These are phyloP conservation scores for Suillus luteus DNA, from an alignment of 768 basidiomycete genomes.

Conservation along the genomic window DNA sequence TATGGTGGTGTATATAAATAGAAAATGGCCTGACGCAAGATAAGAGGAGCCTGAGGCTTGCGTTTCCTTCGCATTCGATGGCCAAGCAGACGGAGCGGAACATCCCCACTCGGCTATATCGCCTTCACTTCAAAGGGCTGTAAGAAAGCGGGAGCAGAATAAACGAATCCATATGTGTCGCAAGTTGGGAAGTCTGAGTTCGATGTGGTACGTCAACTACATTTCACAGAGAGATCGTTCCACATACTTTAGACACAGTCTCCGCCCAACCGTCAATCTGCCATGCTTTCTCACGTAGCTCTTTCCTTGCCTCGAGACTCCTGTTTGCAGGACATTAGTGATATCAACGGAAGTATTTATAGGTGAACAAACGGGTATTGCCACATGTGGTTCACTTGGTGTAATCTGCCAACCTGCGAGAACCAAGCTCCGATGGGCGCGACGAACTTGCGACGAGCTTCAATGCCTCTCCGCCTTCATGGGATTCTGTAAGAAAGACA, in stretches of 20 bases:
- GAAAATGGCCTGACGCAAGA: neutral
- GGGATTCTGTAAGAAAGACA: slow-evolving; percentile 10
- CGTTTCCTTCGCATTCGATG: slow-evolving; percentile 1
- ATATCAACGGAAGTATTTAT: slow-evolving; percentile 9
- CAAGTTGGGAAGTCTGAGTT: slow-evolving; percentile 84
- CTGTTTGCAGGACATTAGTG: slow-evolving; percentile 37
- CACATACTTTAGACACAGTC: slow-evolving; percentile 81
- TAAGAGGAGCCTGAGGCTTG: neutral
- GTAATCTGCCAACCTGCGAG: slow-evolving; percentile 80
- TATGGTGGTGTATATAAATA: slow-evolving; percentile 2
- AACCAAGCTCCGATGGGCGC: slow-evolving; percentile 92
- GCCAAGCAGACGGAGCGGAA: slow-evolving; percentile 5
- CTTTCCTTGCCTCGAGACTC: slow-evolving; percentile 78
- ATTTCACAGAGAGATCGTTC: slow-evolving; percentile 17
- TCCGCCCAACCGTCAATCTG: slow-evolving; percentile 94
- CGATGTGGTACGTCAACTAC: neutral
- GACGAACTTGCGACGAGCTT: slow-evolving; percentile 87
- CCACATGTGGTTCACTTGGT: slow-evolving; percentile 96
- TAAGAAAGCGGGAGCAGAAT: slow-evolving; percentile 80
- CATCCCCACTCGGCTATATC: neutral
- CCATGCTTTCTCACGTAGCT: slow-evolving; percentile 89
- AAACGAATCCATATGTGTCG: slow-evolving; percentile 83
- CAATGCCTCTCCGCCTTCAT: slow-evolving; percentile 86
- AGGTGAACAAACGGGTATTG: slow-evolving; percentile 77
- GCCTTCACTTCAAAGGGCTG: slow-evolving; percentile 75